Evolutionary conservation across 169 alveolate species (phyloP).

Genomic region (Amoebophrya sp.): DNA sequence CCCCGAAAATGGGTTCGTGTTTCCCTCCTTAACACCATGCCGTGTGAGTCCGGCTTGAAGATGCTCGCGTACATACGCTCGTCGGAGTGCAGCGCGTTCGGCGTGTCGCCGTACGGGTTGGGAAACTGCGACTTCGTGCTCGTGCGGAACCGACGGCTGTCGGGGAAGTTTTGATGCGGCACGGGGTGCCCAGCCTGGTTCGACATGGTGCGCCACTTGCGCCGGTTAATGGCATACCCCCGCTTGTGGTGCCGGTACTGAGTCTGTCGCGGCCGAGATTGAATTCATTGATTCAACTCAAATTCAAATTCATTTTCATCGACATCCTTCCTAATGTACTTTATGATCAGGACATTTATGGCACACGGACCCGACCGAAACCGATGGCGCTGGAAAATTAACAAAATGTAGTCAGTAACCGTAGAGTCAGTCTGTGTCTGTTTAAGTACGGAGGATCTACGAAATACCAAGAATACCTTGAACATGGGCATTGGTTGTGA

Average conservation of each 20-base stretch:
- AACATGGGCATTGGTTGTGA: background rate
- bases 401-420: no score
- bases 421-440: no score
- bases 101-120: background rate
- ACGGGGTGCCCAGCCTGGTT: background rate
- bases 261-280: background rate
- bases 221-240: background rate
- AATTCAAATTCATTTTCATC: no score
- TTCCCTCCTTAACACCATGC: no score
- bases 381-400: no score
- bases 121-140: background rate
- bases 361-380: no score
- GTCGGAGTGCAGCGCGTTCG: background rate
- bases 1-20: no score
- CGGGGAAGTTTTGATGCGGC: background rate
- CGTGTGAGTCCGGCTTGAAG: background rate
- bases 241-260: background rate
- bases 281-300: no score
- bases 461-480: no score
- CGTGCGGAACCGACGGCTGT: background rate
- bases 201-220: background rate
- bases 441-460: no score
- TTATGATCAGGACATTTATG: no score
- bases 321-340: no score
- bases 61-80: background rate